phyloP scores from a whole-genome alignment of 495 filamentous ascomycete species.

The Aspergillus cristatus region DNA sequence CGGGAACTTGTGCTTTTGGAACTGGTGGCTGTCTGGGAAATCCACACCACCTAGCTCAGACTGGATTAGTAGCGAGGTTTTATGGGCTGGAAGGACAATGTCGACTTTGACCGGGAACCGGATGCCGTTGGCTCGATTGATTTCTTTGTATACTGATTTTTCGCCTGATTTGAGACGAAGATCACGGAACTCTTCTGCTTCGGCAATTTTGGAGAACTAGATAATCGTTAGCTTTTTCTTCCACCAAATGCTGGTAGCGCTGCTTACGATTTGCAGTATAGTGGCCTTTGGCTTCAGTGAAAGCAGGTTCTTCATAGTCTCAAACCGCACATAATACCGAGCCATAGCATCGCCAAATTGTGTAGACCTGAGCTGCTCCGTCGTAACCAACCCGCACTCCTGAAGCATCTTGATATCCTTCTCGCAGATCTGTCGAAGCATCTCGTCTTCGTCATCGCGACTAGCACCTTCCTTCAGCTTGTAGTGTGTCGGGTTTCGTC shows the following conservation, averaged over 20 bases:
- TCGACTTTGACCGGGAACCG: conserved; percentile 76
- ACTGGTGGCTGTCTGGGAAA: conserved; percentile 53
- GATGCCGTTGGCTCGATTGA: conserved; percentile 67
- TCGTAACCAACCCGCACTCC: conserved; percentile 48
- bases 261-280: conserved; percentile 62
- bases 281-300: conserved; percentile 49
- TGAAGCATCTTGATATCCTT: conserved; percentile 66
- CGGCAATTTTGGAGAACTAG: conserved; percentile 55
- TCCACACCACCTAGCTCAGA: conserved; percentile 69
- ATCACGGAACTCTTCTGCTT: conserved; percentile 72
- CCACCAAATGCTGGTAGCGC: neutral
- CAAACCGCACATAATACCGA: conserved; percentile 81
- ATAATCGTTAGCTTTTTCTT: conserved; percentile 20
- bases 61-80: conserved; percentile 82
- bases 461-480: conserved; percentile 53
- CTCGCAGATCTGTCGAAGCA: conserved; percentile 71
- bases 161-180: conserved; percentile 67
- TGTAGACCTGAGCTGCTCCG: conserved; percentile 51
- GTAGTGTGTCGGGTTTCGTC: conserved; percentile 73
- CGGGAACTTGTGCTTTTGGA: conserved; percentile 49
- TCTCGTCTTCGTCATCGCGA: conserved; percentile 50
- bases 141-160: conserved; percentile 65
- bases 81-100: conserved; percentile 62
- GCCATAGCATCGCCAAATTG: conserved; percentile 87
- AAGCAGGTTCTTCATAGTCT: conserved; percentile 76